A percentile compares a stretch with the other conserved stretches of the same genome.
phyloP scores from a whole-genome alignment of 257 asterid species.

The Fraxinus anomala region DNA sequence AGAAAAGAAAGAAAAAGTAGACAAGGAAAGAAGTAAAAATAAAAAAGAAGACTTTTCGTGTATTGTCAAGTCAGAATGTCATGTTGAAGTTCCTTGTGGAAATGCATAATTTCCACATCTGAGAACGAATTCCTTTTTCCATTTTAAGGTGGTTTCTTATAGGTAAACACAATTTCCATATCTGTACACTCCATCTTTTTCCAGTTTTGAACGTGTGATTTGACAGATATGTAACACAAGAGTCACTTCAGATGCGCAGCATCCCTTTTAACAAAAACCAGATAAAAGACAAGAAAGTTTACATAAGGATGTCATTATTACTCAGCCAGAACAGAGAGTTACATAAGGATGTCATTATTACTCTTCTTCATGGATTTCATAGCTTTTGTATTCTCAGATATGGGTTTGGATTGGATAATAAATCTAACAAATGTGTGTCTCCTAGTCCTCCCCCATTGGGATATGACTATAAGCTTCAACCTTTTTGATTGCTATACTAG shows the following conservation, averaged over 20 bases:
- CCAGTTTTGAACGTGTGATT: slow-evolving; percentile 44
- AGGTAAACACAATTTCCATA: slow-evolving; percentile 49
- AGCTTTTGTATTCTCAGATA: slow-evolving; percentile 27
- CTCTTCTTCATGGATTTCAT: slow-evolving; percentile 41
- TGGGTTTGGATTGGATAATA: slow-evolving; percentile 28
- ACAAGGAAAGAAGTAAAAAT: not conserved
- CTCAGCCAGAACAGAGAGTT: slow-evolving; percentile 58
- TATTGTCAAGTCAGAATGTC: slow-evolving; percentile 11
- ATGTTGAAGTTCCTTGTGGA: slow-evolving; percentile 46
- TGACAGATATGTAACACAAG: slow-evolving; percentile 10
- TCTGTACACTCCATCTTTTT: slow-evolving; percentile 41
- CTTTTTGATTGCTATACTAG: not conserved
- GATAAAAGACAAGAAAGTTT: slow-evolving; percentile 48
- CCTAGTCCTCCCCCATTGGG: slow-evolving; percentile 17
- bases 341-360: slow-evolving; percentile 55
- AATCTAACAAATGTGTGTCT: slow-evolving; percentile 27
- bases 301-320: slow-evolving; percentile 55
- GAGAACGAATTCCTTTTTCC: slow-evolving; percentile 41
- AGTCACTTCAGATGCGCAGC: slow-evolving; percentile 1
- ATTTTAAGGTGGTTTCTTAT: slow-evolving; percentile 52
- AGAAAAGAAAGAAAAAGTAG: not conserved
- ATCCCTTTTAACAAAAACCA: slow-evolving; percentile 40
- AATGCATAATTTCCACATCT: slow-evolving; percentile 51
- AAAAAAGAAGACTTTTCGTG: not conserved
- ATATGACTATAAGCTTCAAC: slow-evolving; percentile 17